phyloP scores from a whole-genome alignment of 2,329 filamentous ascomycete species.

The Plectosphaerella sp. region DNA sequence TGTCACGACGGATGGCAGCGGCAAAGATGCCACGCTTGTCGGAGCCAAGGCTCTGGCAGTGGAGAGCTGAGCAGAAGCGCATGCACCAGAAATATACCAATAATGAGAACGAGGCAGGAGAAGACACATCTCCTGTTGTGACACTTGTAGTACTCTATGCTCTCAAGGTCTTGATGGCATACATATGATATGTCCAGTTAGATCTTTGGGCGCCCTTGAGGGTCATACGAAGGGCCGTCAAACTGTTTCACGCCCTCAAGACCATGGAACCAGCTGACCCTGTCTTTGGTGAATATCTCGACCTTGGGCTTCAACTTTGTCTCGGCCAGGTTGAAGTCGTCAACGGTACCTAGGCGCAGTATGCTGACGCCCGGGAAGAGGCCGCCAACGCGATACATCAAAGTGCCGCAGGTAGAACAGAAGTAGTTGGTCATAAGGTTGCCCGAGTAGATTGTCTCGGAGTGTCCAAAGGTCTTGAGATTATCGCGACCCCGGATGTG shows the following conservation, averaged over 20 bases:
- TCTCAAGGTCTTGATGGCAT: too few species aligned
- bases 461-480: slow-evolving; percentile 40
- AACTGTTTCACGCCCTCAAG: background rate
- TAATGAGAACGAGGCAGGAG: background rate
- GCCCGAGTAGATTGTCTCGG: slow-evolving; percentile 38
- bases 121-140: too few species aligned
- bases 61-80: slow-evolving; percentile 49
- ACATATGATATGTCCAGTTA: background rate
- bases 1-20: slow-evolving; percentile 56
- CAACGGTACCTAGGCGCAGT: slow-evolving; percentile 54
- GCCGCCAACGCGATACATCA: slow-evolving; percentile 51
- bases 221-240: background rate
- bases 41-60: slow-evolving; percentile 75
- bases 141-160: too few species aligned
- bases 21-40: slow-evolving; percentile 58
- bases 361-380: slow-evolving; percentile 41
- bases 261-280: background rate
- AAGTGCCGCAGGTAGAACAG: slow-evolving; percentile 53
- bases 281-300: slow-evolving; percentile 24
- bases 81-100: background rate
- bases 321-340: slow-evolving; percentile 56
- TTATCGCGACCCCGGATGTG: slow-evolving; percentile 48
- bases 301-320: slow-evolving; percentile 47
- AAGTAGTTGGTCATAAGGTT: slow-evolving; percentile 58
- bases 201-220: background rate